Evolutionary conservation across 345 rosid genomes (phyloP).

Genomic region (Lepidium africanum): DNA sequence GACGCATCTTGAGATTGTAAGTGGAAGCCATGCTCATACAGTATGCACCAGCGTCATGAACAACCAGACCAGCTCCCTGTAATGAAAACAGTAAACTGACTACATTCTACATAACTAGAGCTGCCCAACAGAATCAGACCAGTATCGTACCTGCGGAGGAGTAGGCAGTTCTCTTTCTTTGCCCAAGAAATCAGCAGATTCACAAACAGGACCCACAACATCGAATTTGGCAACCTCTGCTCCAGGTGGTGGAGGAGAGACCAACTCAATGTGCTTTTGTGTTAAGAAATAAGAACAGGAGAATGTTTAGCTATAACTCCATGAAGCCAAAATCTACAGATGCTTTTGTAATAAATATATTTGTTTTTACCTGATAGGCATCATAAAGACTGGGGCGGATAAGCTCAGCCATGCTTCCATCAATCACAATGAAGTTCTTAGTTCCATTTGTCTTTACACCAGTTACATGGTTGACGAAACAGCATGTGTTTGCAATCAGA

Average conservation of each 20-base stretch:
- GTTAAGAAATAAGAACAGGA: conserved; percentile 15
- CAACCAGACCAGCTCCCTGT: conserved; percentile 92
- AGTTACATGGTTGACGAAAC: conserved; percentile 82
- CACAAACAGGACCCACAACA: conserved; percentile 98
- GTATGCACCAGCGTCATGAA: conserved; percentile 98
- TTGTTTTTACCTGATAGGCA: conserved; percentile 81
- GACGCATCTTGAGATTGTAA: conserved; percentile 99
- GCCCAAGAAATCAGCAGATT: conserved; percentile 98
- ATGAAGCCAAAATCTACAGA: background rate
- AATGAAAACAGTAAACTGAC: conserved; percentile 8
- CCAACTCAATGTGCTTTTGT: conserved; percentile 86
- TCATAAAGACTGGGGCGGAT: conserved; percentile 97
- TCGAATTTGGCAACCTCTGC: conserved; percentile 69
- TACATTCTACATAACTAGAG: conserved; percentile 1
- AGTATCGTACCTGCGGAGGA: conserved; percentile 53
- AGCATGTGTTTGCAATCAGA: conserved; percentile 90
- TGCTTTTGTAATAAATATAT: background rate
- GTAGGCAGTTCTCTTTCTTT: conserved; percentile 92
- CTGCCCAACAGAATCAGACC: background rate
- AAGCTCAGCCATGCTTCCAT: conserved; percentile 98
- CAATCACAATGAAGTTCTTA: conserved; percentile 81
- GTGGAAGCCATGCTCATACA: conserved; percentile 99
- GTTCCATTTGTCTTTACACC: conserved; percentile 98
- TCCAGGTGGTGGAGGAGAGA: conserved; percentile 61
- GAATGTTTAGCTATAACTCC: conserved; percentile 1